These are phyloP conservation scores for Solanum gracilifrons DNA, from an alignment of 257 asterid genomes.

Conservation along the genomic window DNA sequence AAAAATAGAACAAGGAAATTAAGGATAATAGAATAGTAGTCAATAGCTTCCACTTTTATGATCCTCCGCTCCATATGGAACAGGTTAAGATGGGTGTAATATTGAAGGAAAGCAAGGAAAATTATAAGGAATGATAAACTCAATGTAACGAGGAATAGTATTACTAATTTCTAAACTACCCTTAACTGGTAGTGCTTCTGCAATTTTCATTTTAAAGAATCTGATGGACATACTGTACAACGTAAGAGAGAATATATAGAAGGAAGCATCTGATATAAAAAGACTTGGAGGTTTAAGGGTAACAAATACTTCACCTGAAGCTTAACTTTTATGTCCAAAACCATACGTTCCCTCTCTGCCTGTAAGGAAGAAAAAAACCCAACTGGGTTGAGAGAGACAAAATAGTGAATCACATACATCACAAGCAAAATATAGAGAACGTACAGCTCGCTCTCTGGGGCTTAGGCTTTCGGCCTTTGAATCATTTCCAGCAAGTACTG, in stretches of 20 bases:
- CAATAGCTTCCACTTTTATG: not conserved
- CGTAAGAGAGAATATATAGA: slow-evolving; percentile 1
- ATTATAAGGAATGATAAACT: not conserved
- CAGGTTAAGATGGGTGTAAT: not conserved
- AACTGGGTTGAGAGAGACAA: not conserved
- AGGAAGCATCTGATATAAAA: not conserved
- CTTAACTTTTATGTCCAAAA: slow-evolving; percentile 91
- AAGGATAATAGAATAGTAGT: not conserved
- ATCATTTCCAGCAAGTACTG: slow-evolving; percentile 49
- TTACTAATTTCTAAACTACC: not conserved
- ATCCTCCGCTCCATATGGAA: not conserved
- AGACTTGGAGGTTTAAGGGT: not conserved
- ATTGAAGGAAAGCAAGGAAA: not conserved
- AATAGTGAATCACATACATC: slow-evolving; percentile 1
- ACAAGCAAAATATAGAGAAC: slow-evolving; percentile 22
- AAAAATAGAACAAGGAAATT: not conserved
- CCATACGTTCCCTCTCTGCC: slow-evolving; percentile 99
- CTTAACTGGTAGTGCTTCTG: not conserved
- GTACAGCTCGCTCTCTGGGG: slow-evolving; percentile 90
- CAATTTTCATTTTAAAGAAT: not conserved
- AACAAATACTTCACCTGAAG: slow-evolving; percentile 53
- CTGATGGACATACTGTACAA: not conserved
- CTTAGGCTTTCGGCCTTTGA: slow-evolving; percentile 68
- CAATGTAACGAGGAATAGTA: not conserved
- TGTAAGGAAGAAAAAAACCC: slow-evolving; percentile 14